Conservation (phyloP, 441 rosid species). For the Bruguiera hainesii region DNA sequence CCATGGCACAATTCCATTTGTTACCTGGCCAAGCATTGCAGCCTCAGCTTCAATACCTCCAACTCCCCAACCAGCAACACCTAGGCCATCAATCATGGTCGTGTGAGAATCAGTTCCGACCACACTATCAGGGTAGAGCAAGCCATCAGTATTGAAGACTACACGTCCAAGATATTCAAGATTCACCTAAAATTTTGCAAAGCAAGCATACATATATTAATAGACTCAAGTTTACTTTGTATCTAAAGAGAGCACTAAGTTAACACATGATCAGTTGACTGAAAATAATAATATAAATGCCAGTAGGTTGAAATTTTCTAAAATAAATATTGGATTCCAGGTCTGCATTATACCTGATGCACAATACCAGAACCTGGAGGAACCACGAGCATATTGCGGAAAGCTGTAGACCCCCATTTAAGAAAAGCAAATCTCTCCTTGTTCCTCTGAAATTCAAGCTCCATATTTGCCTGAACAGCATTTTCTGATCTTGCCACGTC, state of each 20-base stretch:
- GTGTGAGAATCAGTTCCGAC: conserved; percentile 99
- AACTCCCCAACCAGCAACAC: conserved; percentile 99
- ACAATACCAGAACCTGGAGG: conserved; percentile 99
- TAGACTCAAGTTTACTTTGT: too few relatives aligned
- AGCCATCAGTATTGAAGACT: conserved; percentile 77
- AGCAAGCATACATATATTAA: background rate
- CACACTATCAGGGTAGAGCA: conserved; percentile 93
- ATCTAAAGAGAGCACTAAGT: too few relatives aligned
- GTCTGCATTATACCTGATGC: conserved; percentile 63
- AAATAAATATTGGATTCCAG: too few relatives aligned
- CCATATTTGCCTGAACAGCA: conserved; percentile 95
- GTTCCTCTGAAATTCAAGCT: conserved; percentile 92
- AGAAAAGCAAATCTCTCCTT: conserved; percentile 97
- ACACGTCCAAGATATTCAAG: conserved; percentile 97
- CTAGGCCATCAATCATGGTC: conserved; percentile 98
- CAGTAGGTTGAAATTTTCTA: too few relatives aligned
- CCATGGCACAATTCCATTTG: conserved; percentile 5
- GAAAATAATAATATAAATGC: too few relatives aligned
- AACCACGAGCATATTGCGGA: conserved; percentile 96
- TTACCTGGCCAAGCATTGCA: conserved; percentile 98
- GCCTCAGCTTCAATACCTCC: conserved; percentile 99
- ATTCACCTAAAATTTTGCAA: conserved; percentile 63
- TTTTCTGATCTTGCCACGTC: conserved; percentile 93
- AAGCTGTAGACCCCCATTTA: conserved; percentile 95
- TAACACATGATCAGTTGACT: too few relatives aligned